Base-by-base conservation (phyloP, 2,329 filamentous ascomycete species). In the Aspergillus ruber region DNA sequence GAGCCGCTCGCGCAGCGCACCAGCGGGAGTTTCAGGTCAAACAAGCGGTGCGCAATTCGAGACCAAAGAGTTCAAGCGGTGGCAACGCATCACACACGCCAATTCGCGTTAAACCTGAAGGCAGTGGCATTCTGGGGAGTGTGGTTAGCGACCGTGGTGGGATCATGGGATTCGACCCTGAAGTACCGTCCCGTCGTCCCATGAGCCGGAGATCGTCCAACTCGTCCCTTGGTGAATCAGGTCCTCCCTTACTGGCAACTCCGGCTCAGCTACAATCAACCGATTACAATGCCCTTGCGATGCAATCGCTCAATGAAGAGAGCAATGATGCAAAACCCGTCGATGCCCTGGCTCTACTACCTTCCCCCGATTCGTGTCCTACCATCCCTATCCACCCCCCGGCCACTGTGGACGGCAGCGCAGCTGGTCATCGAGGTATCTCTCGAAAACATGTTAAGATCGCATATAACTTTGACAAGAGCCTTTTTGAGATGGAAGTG, bases 371-470 rank as follows among this genome's bases (percentile, higher is more conserved):
- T 46, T 71, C 76, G 48, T 77, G 74, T 53, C 77, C 78, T 4
- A 71, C 81, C 5, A 76, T 84, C 42, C 80, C 80, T 4, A 81
- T 84, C 29, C 81, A 83, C 53, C 78, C 80, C 17, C 75, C 75
- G 2, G 66, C 68, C 23, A 72, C 72, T 13, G 60, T 69, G 33
- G 68, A 73, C 41, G 75, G 70, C 39, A 66, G 56, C 47, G 67
- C 74, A 2, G 71, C 71, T 10, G 73, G 73, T 13, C 78, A 82
- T 53, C 78, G 77, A 51, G 76, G 75, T 39, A 84, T 84, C 29
- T 84, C 81, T 3, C 73, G 81, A 20, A 75, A 80, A 56, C 82
- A 85, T 58, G 74, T 82, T 45, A 77, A 75, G 50, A 82, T 85
- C 50, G 70, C 73, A 21, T 84, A 80, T 67, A 80, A 81, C 49